Evolutionary conservation across 2,329 filamentous ascomycete genomes (phyloP), one percentile per base, ranked within the genome.

Genomic region (Metarhizium album): DNA sequence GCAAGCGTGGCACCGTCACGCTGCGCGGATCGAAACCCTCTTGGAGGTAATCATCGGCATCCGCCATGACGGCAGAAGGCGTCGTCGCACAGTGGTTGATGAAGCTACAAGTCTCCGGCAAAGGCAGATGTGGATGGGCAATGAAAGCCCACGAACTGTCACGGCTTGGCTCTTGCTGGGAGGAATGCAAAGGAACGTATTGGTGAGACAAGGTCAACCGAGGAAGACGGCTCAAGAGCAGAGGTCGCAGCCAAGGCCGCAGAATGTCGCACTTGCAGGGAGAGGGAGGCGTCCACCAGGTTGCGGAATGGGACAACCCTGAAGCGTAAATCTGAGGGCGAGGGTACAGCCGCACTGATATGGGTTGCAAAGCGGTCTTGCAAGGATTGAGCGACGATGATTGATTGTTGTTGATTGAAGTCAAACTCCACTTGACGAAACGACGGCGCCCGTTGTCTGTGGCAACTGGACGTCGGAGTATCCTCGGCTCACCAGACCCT

Each of bases 1-100:
- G 87, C 59, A 98, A 75, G 45, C 86, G 86, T 27, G 93, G 90
- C 47, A 97, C 83, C 1, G 90, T 97, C 56, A 97, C 79, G 56
- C 79, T 81, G 63, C 78, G 77, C 20, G 93, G 83, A 65, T 98
- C 89, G 66, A 96, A 97, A 60, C 80, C 87, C 50, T 87, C 79
- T 63, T 90, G 82, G 31, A 97, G 83, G 66, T 97, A 98, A 58
- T 89, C 86, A 58, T 90, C 87, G 56, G 80, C 72, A 61, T 84
- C 81, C 27, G 78, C 77, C 80, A 84, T 84, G 57, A 45, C 52
- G 54, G 48, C 20, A 29, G 29, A 20, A 16, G 13, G 35, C 49
- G 50, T 53, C 50, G 45, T n/a, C 42, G 50, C 23, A 38, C 29
- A 45, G 35, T 33, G 33, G 20, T 37, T 35, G 42, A 42, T 40